Evolutionary conservation across 208 protist genomes (phyloP).

Genomic region (Wallacemonas rigidus): DNA sequence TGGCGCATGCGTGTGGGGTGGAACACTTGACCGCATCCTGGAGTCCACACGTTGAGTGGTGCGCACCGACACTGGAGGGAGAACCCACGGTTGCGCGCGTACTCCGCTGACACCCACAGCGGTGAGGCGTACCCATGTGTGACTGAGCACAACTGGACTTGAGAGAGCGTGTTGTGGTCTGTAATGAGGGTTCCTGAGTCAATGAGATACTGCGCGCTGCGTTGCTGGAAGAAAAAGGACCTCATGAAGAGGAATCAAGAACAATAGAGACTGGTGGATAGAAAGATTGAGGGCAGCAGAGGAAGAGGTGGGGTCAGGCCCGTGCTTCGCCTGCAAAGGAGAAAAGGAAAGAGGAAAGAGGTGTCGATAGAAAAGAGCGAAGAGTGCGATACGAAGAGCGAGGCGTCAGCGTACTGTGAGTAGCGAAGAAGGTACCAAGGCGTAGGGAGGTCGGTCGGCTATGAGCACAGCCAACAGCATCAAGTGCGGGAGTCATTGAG

Average conservation of each 20-base stretch:
- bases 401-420: too few species aligned
- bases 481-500: too few species aligned
- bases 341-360: too few species aligned
- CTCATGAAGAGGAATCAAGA: not conserved
- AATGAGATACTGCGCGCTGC: conserved; percentile 6
- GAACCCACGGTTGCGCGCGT: not conserved
- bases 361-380: too few species aligned
- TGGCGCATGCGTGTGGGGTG: not conserved
- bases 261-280: not conserved
- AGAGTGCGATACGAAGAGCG: too few species aligned
- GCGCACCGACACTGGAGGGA: not conserved
- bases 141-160: not conserved
- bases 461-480: too few species aligned
- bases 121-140: conserved; percentile 3
- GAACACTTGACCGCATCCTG: conserved; percentile 1
- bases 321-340: too few species aligned
- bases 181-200: not conserved
- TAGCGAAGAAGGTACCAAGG: too few species aligned
- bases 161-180: not conserved
- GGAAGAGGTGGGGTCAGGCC: not conserved
- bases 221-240: conserved; percentile 1
- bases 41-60: conserved; percentile 3
- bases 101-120: conserved; percentile 6
- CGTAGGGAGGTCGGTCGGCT: too few species aligned
- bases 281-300: not conserved